A percentile compares a stretch with the other conserved stretches of the same genome.
phyloP scores from a whole-genome alignment of 2,329 filamentous ascomycete genomes.

The Penicillium sp. region DNA sequence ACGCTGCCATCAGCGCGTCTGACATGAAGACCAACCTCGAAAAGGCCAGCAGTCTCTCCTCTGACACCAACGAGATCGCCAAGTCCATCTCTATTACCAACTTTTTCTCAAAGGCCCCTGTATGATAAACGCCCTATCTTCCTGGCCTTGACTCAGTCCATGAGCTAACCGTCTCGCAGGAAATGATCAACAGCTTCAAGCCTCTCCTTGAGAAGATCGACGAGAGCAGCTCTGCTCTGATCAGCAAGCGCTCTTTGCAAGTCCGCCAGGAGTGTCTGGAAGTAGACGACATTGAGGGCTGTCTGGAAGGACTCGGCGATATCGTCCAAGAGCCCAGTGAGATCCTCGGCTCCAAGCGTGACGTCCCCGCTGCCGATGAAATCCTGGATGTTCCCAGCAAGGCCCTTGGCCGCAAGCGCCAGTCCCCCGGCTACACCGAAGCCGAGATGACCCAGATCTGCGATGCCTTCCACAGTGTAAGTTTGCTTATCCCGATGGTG shows the following conservation, averaged over 20 bases:
- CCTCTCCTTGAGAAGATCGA: not conserved
- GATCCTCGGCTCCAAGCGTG: not conserved
- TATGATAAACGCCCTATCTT: too few relatives aligned
- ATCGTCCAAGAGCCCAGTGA: conserved; percentile 4
- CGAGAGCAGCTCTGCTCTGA: conserved; percentile 1
- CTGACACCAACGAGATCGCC: conserved; percentile 2
- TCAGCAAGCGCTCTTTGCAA: not conserved
- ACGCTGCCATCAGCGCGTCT: conserved; percentile 9
- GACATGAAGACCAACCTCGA: too few relatives aligned
- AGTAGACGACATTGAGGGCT: not conserved
- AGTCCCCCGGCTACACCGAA: conserved; percentile 1
- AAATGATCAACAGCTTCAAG: conserved; percentile 3
- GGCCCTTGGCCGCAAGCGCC: not conserved
- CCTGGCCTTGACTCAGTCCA: not conserved
- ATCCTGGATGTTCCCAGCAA: too few relatives aligned
- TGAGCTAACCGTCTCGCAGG: not conserved
- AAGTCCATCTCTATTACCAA: conserved; percentile 1
- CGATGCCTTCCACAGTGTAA: not conserved
- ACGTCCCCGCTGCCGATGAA: too few relatives aligned
- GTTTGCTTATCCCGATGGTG: not conserved
- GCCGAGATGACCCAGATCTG: not conserved
- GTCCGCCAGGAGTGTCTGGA: conserved; percentile 3
- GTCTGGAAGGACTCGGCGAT: conserved; percentile 1
- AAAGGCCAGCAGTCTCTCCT: too few relatives aligned
- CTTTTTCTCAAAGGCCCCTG: conserved; percentile 1